Conservation (phyloP, 805 yeast species). For the Kuraishia cidri region DNA sequence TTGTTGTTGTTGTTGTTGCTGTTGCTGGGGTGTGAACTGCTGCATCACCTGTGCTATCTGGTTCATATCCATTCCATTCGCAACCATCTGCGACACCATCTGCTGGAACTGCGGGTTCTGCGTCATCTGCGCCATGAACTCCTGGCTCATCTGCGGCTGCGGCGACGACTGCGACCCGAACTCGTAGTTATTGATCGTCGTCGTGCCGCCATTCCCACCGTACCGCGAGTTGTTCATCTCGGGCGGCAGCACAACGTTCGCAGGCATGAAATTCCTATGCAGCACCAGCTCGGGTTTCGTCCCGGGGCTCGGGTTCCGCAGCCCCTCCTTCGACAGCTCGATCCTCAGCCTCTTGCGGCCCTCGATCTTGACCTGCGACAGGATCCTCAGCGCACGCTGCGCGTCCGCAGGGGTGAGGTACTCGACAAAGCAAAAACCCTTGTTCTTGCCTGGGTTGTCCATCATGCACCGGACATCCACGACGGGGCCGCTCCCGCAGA, state of each 20-base stretch:
- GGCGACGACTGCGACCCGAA: constrained; percentile 4
- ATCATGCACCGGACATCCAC: constrained; percentile 58
- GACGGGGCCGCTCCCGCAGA: constrained; percentile 66
- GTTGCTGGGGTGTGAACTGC: constrained; percentile 10
- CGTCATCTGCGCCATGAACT: constrained; percentile 8
- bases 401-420: constrained; percentile 46
- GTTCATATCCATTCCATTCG: constrained; percentile 23
- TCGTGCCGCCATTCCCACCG: constrained; percentile 9
- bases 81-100: constrained; percentile 23
- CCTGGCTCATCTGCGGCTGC: constrained; percentile 8
- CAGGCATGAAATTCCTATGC: constrained; percentile 39
- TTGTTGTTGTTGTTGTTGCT: constrained; percentile 2
- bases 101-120: constrained; percentile 20
- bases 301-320: constrained; percentile 26
- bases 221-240: constrained; percentile 23
- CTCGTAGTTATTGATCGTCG: constrained; percentile 3
- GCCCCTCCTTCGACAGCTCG: constrained; percentile 55
- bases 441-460: constrained; percentile 49
- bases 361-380: constrained; percentile 34
- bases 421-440: constrained; percentile 63
- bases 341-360: constrained; percentile 41
- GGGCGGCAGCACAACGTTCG: constrained; percentile 47
- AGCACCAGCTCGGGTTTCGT: constrained; percentile 34
- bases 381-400: constrained; percentile 30
- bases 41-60: constrained; percentile 19